Base-by-base conservation (phyloP, 2,329 filamentous ascomycete species). In the Lachnellula subtilissima region DNA sequence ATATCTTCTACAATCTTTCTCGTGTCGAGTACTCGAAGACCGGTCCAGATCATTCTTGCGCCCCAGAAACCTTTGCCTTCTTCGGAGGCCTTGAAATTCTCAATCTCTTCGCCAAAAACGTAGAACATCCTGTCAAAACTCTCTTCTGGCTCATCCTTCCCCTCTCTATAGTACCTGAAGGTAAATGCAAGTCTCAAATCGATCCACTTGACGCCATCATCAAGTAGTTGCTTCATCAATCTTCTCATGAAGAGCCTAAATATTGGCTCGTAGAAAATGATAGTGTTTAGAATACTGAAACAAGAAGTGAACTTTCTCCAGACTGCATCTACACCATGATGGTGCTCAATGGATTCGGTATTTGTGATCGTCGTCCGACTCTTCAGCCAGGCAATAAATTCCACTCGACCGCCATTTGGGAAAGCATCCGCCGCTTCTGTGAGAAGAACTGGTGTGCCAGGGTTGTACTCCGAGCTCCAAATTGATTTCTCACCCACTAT, bases 261-360 rank as follows among this genome's bases (percentile, higher is more conserved):
- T 60, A 97, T 89, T 14, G 92, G 92, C 72, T 97, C 93, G 72
- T 97, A 96, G 72, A 88, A 89, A 49, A 96, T 79, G 51, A 96
- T 81, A 15, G 84, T 86, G 42, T 83, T 82, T 46, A 93, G 78
- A 4, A 93, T 82, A 2, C 79, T 73, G 72, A 97, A 96, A 59
- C 86, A 88, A 46, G 81, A 83, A 50, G 74, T 76, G 72, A 97
- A 96, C 68, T 94, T 92, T 23, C 78, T 75, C 91, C 92, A 97
- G 53, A 96, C 86, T 52, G 87, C 87, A 69, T 94, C 86, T 15
- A 91, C 79, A 2, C 92, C 91, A 65, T 92, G 86, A 66, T 94
- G 87, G 68, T 96, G 90, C 61, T 87, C 81, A 47, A 92, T 77
- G 11, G 85, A 86, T 69, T 96, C 91, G 19, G 83, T 80, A 15